These are phyloP conservation scores for Penicilliopsis zonata DNA, from an alignment of 495 filamentous ascomycete genomes.

Conservation along the genomic window DNA sequence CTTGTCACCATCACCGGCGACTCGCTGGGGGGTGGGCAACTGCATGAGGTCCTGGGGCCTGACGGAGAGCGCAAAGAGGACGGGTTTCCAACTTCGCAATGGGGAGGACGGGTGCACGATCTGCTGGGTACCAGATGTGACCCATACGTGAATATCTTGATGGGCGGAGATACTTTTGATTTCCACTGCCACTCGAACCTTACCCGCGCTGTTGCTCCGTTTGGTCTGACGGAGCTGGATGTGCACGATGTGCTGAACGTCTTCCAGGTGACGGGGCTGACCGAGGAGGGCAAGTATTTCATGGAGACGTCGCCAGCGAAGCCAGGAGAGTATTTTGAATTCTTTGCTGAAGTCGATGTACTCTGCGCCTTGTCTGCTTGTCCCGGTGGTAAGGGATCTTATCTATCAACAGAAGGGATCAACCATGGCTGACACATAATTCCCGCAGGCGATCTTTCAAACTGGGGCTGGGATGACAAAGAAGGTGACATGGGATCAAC, in stretches of 20 bases:
- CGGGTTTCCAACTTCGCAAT: conserved; percentile 29
- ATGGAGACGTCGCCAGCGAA: conserved; percentile 65
- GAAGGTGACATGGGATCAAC: conserved; percentile 56
- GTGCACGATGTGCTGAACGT: conserved; percentile 75
- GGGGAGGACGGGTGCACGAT: conserved; percentile 52
- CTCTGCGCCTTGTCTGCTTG: conserved; percentile 60
- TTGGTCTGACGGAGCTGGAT: conserved; percentile 57
- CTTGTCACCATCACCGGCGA: conserved; percentile 61
- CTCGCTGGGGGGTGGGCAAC: conserved; percentile 45
- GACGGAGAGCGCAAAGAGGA: conserved; percentile 23
- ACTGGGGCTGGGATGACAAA: conserved; percentile 64
- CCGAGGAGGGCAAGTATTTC: conserved; percentile 61
- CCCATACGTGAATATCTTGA: conserved; percentile 60
- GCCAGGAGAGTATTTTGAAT: conserved; percentile 56
- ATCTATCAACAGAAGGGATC: conserved; percentile 1
- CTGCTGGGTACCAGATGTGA: conserved; percentile 68
- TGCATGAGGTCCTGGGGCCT: conserved; percentile 29
- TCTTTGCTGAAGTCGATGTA: conserved; percentile 65
- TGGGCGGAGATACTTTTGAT: conserved; percentile 58
- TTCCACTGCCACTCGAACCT: conserved; percentile 79
- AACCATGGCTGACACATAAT: conserved; percentile 14
- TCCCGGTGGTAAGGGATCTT: conserved; percentile 38
- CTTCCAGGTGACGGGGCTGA: conserved; percentile 68
- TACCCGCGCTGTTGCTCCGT: conserved; percentile 54
- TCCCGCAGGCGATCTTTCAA: conserved; percentile 53